Evolutionary conservation across 495 filamentous ascomycete genomes (phyloP), one percentile per base, ranked within the genome.

Genomic region (Xylaria telfairii): DNA sequence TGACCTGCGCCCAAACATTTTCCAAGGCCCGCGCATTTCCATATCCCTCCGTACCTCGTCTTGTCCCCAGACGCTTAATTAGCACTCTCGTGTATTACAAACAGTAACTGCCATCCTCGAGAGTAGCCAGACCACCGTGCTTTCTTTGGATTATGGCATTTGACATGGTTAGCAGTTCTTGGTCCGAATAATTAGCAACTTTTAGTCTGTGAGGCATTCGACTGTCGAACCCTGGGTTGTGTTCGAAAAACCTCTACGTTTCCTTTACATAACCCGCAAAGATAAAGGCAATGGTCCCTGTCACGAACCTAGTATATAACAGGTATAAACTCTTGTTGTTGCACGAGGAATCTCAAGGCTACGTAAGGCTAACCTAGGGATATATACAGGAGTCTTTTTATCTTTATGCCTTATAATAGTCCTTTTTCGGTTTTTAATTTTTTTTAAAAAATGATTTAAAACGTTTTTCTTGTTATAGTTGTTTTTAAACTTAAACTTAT

Each of bases 181-280:
- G 67, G 47, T 92, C 88, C 9, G 81, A 73, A 70, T 90, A 92
- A 70, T 92, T 89, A 1, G 83, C 71, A 68, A 92, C 90, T 34
- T 83, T 79, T 5, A 92, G 71, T 47, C 80, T 73, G 57, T 86
- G 78, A 0, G 88, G 89, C 47, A 91, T 85, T 4, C 89, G 85
- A 73, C 89, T 90, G 8, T 81, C 76, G 4, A 91, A 69, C 5
- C 89, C 89, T 0, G 87, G 88, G 67, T 92, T 92, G 65, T 91
- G 88, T 8, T 81, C 84, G 61, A 92, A 90, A 75, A 92, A 90
- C 7, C 81, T 81, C 70, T 90, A 87, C 87, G 91, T 90, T 28
- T 86, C 77, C 28, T 85, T 83, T 53, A 84, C 84, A 74, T 90
- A 91, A 9, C 90, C 90, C 0, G 89, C 88, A 7, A 91, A 74